Base-by-base conservation (phyloP, 257 asterid genomes). In the Nicotiana noctiflora region DNA sequence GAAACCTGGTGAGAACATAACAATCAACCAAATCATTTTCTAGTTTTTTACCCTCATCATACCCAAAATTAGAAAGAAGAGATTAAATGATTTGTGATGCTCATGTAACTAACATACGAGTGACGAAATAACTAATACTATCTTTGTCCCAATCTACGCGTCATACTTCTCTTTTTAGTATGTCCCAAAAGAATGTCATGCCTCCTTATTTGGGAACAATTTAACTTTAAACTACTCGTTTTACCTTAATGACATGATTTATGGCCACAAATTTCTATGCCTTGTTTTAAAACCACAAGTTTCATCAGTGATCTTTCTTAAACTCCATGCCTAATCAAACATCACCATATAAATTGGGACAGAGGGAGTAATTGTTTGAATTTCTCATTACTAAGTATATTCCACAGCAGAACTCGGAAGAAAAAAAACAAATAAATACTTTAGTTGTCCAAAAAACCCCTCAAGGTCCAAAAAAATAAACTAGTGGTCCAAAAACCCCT, bases 1-100 rank as follows among this genome's bases (percentile, higher is more conserved):
- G 99, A 96, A 80, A 96, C 98, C 99, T 96, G 88, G 76, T 83
- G 70, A 74, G 84, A 63, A 46, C 68, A 67, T 37, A 57, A 52
- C 27, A 57, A 76, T 70, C 65, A 59, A 68, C 13, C 65, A 57
- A 56, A 51, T 37, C 81, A 63, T 27, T 60, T 62, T 84, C 76
- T 31, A 59, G 64, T 13, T 44, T 21, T 70, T 40, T 40, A 40
- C 57, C 77, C 51, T 46, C 78, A 72, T 6, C 78, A 46, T 21
- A 46, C 60, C 60, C 40, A 72, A 10, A 4, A 68, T 68, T 67
- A 67, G n/a, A 21, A 72, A 72, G 15, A 25, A 12, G 78, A 49
- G 77, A 70, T 40, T 6, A 12, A 70, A 44, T 70, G 21, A 19
- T 70, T 40, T 19, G 57, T 19, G 78, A 46, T 72, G 60, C 60